Evolutionary conservation across 345 rosid genomes (phyloP).

Genomic region (Populus ilicifolia): DNA sequence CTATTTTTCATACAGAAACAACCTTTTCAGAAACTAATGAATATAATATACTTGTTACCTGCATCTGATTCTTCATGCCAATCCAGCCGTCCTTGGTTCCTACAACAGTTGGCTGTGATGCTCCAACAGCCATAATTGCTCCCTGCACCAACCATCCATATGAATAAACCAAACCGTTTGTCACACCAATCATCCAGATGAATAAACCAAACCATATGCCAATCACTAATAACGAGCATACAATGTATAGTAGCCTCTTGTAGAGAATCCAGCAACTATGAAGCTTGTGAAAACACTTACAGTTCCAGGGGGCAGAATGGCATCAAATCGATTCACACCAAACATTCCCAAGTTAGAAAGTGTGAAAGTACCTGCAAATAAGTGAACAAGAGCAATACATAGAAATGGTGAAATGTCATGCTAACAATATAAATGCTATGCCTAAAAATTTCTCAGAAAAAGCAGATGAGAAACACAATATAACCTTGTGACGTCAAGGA

Average conservation of each 20-base stretch:
- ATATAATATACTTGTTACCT: conserved; percentile 41
- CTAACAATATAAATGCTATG: neutral
- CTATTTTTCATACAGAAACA: neutral
- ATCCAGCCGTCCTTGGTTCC: conserved; percentile 81
- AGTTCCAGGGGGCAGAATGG: conserved; percentile 94
- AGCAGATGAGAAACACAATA: neutral
- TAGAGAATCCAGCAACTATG: conserved; percentile 4
- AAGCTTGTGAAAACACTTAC: conserved; percentile 37
- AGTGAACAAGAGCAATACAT: no score
- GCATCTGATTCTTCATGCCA: conserved; percentile 95
- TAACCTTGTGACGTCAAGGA: neutral
- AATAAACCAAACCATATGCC: neutral
- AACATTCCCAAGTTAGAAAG: conserved; percentile 98
- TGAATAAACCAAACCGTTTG: neutral
- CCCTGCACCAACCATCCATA: conserved; percentile 47
- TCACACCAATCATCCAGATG: neutral
- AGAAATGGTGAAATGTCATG: neutral
- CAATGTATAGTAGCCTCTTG: neutral
- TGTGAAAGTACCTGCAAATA: conserved; percentile 77
- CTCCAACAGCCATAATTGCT: conserved; percentile 97
- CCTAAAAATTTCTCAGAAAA: neutral
- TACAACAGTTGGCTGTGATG: conserved; percentile 78
- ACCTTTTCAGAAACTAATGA: conserved; percentile 6
- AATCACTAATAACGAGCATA: neutral
- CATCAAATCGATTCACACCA: conserved; percentile 96